A percentile compares a stretch with the other conserved stretches of the same genome.
These are phyloP conservation scores for Arthrobotrys sphaeroides DNA, from an alignment of 2,329 filamentous ascomycete species.

Conservation along the genomic window DNA sequence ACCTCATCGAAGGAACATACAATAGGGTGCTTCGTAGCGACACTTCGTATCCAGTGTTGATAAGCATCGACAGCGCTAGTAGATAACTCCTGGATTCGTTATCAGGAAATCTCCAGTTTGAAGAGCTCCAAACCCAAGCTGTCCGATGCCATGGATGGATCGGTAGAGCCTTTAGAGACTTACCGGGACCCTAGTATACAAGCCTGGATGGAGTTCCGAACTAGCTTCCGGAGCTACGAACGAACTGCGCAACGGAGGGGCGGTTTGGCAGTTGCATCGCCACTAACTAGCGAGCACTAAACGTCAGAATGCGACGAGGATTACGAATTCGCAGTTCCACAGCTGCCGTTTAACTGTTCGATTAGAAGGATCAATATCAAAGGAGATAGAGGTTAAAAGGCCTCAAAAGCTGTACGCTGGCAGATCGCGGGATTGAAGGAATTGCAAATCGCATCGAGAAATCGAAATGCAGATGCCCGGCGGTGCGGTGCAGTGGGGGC, in stretches of 20 bases:
- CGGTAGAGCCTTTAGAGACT: slow-evolving; percentile 19
- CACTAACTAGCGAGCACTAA: not conserved
- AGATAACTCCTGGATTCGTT: slow-evolving; percentile 52
- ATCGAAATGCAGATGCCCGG: slow-evolving; percentile 25
- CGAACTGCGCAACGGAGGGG: not conserved
- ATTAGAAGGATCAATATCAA: no score
- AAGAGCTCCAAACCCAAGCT: slow-evolving; percentile 28
- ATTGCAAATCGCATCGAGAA: slow-evolving; percentile 52
- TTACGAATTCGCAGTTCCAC: slow-evolving; percentile 3
- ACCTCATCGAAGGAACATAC: not conserved
- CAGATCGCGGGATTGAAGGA: not conserved
- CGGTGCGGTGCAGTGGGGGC: not conserved
- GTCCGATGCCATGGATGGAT: slow-evolving; percentile 6
- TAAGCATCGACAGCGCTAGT: slow-evolving; percentile 43
- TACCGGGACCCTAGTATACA: slow-evolving; percentile 30
- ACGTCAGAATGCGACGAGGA: not conserved
- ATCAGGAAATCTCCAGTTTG: slow-evolving; percentile 2
- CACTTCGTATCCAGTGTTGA: not conserved
- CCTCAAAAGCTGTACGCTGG: not conserved
- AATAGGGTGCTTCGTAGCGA: not conserved
- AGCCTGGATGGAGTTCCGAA: slow-evolving; percentile 7
- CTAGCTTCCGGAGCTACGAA: slow-evolving; percentile 30
- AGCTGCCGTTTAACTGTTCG: not conserved
- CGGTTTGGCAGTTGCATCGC: not conserved
- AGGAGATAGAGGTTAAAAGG: not conserved